Evolutionary conservation across 345 rosid species (phyloP).

Genomic region (Leavenworthia alabamica): DNA sequence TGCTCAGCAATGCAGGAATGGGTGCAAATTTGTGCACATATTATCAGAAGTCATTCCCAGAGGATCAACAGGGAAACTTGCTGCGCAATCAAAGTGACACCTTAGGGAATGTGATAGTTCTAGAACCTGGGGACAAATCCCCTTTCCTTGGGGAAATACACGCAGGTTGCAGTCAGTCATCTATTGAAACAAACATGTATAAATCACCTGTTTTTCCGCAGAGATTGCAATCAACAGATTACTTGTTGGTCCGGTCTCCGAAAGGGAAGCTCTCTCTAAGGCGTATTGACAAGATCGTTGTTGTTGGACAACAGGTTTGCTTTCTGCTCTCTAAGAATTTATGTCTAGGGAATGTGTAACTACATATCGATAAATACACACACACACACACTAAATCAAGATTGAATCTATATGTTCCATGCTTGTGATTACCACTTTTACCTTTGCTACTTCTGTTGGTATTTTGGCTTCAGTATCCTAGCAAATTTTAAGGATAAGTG

Average conservation of each 20-base stretch:
- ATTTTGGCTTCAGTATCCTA: not conserved
- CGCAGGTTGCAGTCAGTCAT: conserved; percentile 68
- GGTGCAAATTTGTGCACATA: conserved; percentile 91
- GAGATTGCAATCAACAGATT: conserved; percentile 77
- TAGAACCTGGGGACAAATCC: conserved; percentile 85
- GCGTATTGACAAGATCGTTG: conserved; percentile 83
- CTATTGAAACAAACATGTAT: conserved; percentile 91
- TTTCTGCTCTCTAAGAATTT: not conserved
- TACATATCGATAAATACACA: too few species aligned
- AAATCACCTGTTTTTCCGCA: conserved; percentile 85
- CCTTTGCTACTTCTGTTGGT: not conserved
- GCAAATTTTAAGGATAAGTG: conserved; percentile 9
- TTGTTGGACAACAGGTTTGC: conserved; percentile 92
- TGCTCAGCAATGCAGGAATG: conserved; percentile 87
- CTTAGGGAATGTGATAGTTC: conserved; percentile 59
- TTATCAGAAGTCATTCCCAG: conserved; percentile 72
- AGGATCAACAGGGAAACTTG: conserved; percentile 58
- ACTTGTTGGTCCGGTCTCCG: conserved; percentile 79
- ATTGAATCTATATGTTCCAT: not conserved
- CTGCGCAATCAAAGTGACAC: conserved; percentile 50
- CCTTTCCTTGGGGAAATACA: conserved; percentile 94
- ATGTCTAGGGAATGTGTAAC: too few species aligned
- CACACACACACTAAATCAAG: too few species aligned
- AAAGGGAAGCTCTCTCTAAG: conserved; percentile 92
- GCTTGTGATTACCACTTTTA: conserved; percentile 3